Evolutionary conservation across 2,329 filamentous ascomycete species (phyloP).

Genomic region (Stemphylium lycopersici): DNA sequence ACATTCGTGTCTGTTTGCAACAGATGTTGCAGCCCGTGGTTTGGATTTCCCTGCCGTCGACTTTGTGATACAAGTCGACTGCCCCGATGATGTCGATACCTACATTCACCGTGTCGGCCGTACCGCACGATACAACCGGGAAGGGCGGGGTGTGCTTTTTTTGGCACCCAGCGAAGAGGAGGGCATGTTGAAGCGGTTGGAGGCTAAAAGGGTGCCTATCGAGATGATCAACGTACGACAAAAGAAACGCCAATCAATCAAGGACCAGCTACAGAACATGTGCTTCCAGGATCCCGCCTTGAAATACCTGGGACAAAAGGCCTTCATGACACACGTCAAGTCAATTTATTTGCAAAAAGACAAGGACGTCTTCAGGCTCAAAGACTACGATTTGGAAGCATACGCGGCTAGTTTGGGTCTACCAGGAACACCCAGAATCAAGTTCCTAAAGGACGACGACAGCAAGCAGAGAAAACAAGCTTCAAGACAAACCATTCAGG

Average conservation of each 20-base stretch:
- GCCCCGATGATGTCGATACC: slow-evolving; percentile 93
- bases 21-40: slow-evolving; percentile 91
- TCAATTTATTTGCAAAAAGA: slow-evolving; percentile 88
- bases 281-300: slow-evolving; percentile 93
- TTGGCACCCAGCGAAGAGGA: slow-evolving; percentile 89
- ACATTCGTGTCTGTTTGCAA: slow-evolving; percentile 88
- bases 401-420: slow-evolving; percentile 86
- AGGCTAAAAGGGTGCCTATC: slow-evolving; percentile 88
- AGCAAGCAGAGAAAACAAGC: slow-evolving; percentile 88
- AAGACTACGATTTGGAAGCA: slow-evolving; percentile 81
- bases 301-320: slow-evolving; percentile 95
- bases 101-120: slow-evolving; percentile 97
- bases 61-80: slow-evolving; percentile 99
- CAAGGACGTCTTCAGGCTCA: slow-evolving; percentile 87
- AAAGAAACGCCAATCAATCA: slow-evolving; percentile 87
- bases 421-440: slow-evolving; percentile 89
- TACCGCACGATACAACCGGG: slow-evolving; percentile 89
- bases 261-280: slow-evolving; percentile 87
- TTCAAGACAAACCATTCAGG: slow-evolving; percentile 66
- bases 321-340: slow-evolving; percentile 87
- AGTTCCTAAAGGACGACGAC: slow-evolving; percentile 89
- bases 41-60: slow-evolving; percentile 96
- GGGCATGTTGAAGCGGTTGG: slow-evolving; percentile 85
- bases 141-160: slow-evolving; percentile 87
- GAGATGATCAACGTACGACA: slow-evolving; percentile 84